Base-by-base conservation (phyloP, 345 rosid genomes). In the Salix suchowensis region DNA sequence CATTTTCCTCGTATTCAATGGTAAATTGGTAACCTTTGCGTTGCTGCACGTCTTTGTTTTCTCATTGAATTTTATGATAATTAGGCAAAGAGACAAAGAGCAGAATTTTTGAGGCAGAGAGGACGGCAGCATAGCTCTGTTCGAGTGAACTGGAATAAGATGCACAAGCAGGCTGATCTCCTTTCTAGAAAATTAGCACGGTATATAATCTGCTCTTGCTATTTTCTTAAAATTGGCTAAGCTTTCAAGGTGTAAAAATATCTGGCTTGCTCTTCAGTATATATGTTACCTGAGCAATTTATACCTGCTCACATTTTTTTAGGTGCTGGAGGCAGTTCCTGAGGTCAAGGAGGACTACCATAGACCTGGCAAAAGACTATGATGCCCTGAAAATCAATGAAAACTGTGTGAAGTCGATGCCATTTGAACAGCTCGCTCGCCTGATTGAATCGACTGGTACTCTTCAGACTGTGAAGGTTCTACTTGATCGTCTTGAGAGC, bases 251-350 rank as follows among this genome's bases (percentile, higher is more conserved):
- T 7, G 36, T 30, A 36, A 46, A 19, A 62, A 30, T 5, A 34
- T 55, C 21, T 58, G 54, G 36, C 13, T 37, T 26, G 32, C 34
- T 37, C 50, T 55, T n/a, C 24, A n/a, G 28, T 9, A 10, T 58
- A 58, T 9, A 58, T 58, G 70, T 24, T 37, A 19, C 54, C 15
- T 44, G 68, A 78, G 26, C 0, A 19, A 7, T 39, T 10, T 13
- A n/a, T 67, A 26, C 32, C 16, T 73, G 62, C 68, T 40, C 62
- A n/a, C 14, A 8, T 77, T 68, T 42, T 48, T 24, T 67, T 84
- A 96, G 99, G 86, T 92, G 94, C 85, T 96, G 99, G 99, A 94
- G 87, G 88, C 81, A 76, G 79, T 96, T 96, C 75, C 86, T 84
- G 65, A 80, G 72, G 75, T 86, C 83, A 70, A 88, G 86, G 80